Conservation (phyloP, 2,329 filamentous ascomycete genomes). For the Diaporthe nobilis region DNA sequence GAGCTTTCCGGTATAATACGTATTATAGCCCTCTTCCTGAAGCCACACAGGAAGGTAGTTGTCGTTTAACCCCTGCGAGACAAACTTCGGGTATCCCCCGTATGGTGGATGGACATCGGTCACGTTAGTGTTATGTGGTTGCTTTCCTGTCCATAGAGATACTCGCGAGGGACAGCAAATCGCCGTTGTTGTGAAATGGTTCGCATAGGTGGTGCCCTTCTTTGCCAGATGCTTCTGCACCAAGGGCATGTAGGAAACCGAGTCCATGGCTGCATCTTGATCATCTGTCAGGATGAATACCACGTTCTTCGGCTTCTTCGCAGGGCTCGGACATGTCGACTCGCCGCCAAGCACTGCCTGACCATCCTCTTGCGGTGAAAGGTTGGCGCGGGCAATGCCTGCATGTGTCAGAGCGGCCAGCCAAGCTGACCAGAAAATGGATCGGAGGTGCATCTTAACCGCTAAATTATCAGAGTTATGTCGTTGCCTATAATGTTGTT, state of each 20-base stretch:
- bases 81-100: conserved; percentile 67
- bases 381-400: conserved; percentile 15
- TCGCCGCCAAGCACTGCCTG: conserved; percentile 32
- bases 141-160: conserved; percentile 74
- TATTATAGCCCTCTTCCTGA: conserved; percentile 65
- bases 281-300: conserved; percentile 79
- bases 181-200: conserved; percentile 77
- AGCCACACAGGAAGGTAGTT: conserved; percentile 66
- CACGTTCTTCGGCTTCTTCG: conserved; percentile 61
- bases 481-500: not conserved
- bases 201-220: conserved; percentile 71
- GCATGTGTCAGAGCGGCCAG: conserved; percentile 11
- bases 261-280: conserved; percentile 74
- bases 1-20: conserved; percentile 69
- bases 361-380: not conserved
- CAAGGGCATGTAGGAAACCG: conserved; percentile 71
- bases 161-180: conserved; percentile 79
- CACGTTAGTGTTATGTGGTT: conserved; percentile 73
- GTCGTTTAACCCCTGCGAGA: conserved; percentile 63
- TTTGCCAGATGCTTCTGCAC: conserved; percentile 69
- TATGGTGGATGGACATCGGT: conserved; percentile 55
- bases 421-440: conserved; percentile 22
- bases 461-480: not conserved
- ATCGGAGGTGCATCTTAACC: conserved; percentile 20
- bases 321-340: not conserved